Base-by-base conservation (phyloP, 2,329 filamentous ascomycete genomes). In the Aspergillus puulaauensis region DNA sequence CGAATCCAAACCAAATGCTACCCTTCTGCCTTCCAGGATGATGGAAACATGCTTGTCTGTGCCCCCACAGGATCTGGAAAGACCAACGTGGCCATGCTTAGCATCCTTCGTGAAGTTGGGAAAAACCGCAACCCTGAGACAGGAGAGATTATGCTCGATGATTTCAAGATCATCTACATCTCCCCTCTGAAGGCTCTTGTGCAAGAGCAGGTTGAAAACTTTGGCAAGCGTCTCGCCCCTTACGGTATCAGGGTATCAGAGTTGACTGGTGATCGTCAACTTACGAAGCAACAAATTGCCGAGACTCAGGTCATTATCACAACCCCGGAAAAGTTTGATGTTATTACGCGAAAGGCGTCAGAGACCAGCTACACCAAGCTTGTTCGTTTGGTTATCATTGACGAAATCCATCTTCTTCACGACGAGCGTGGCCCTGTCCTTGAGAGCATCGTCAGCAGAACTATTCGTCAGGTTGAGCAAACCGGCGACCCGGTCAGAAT, bases 91-190 rank as follows among this genome's bases (percentile, higher is more conserved):
- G 93, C 93, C 43, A 98, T 99, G 93, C 82, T 99, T 62, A 89
- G 93, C 2, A 98, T 99, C 70, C 83, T 99, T 40, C 90, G 93
- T 61, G 96, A 99, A 73, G 92, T 99, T 70, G 95, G 95, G 60
- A 99, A 98, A 80, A 89, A 99, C 71, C 86, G 93, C 57, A 89
- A 99, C 68, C 86, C 90, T 0, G 81, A 89, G 61, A 96, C 91
- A 1, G 95, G 95, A n/a, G 90, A 96, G 60, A 95, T 99, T 63
- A 91, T 96, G 73, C 80, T 99, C 8, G 95, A 99, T 69, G 87
- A 93, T 44, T 99, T 99, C 82, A 99, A 99, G 79, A 97, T 99
- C 67, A 89, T 99, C 43, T 99, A 96, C 73, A 97, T 99, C 69
- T 95, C 95, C 31, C 95, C 95, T 0, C 76, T 99, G 58, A 99